Evolutionary conservation across 1,284 basidiomycete genomes (phyloP).

Genomic region (Agroathelia rolfsii): DNA sequence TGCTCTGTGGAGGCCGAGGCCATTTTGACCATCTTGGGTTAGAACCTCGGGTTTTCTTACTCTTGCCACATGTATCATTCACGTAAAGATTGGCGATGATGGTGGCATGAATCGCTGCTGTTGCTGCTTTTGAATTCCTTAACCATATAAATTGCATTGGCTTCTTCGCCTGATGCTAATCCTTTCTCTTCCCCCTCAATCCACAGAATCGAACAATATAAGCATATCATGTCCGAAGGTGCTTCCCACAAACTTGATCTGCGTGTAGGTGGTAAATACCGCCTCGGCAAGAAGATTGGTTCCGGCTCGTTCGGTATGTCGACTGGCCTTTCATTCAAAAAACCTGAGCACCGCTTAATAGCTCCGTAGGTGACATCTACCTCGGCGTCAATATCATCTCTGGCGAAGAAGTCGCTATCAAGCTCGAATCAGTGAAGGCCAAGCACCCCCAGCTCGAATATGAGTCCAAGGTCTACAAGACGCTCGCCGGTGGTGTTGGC

Average conservation of each 20-base stretch:
- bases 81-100: too few species aligned
- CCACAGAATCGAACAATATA: constrained; percentile 8
- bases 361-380: constrained; percentile 84
- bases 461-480: constrained; percentile 96
- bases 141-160: too few species aligned
- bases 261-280: constrained; percentile 95
- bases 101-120: too few species aligned
- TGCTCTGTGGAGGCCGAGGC: too few species aligned
- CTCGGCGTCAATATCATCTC: constrained; percentile 99
- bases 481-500: constrained; percentile 94
- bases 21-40: too few species aligned
- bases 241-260: constrained; percentile 79
- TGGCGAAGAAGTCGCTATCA: constrained; percentile 99
- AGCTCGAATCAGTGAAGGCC: constrained; percentile 98
- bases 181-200: constrained; percentile 14
- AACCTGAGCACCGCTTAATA: neutral
- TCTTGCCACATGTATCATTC: too few species aligned
- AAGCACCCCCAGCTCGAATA: constrained; percentile 99
- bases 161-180: constrained; percentile 7
- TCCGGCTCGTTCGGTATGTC: constrained; percentile 92
- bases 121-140: too few species aligned
- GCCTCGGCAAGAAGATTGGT: constrained; percentile 99
- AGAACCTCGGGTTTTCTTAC: too few species aligned
- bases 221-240: constrained; percentile 50
- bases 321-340: neutral